These are phyloP conservation scores for Bromus sterilis DNA, from an alignment of 176 grass and related monocot species.

Conservation along the genomic window DNA sequence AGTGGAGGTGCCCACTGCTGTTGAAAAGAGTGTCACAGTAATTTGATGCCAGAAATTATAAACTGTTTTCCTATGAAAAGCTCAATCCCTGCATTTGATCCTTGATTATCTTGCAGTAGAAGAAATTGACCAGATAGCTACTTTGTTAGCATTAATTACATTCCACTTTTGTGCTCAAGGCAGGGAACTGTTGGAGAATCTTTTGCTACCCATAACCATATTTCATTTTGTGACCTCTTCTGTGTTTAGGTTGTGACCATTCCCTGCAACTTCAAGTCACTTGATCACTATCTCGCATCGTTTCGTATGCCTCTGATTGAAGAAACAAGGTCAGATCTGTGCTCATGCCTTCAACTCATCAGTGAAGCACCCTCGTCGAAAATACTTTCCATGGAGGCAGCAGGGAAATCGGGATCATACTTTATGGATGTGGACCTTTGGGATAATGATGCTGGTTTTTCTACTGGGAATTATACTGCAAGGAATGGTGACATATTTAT, in stretches of 20 bases:
- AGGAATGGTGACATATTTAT: conserved; percentile 59
- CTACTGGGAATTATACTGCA: conserved; percentile 27
- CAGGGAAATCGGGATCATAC: conserved; percentile 3
- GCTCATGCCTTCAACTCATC: conserved; percentile 40
- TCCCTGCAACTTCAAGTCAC: conserved; percentile 37
- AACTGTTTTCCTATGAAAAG: background rate
- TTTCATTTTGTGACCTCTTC: background rate
- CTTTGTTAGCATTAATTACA: background rate
- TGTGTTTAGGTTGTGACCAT: conserved; percentile 41
- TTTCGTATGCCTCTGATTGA: conserved; percentile 54
- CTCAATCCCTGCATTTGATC: background rate
- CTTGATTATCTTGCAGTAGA: background rate
- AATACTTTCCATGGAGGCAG: conserved; percentile 40
- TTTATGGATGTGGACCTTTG: conserved; percentile 46
- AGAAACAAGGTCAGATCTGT: conserved; percentile 52
- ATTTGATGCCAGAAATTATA: background rate
- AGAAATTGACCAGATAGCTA: background rate
- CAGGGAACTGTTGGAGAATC: background rate
- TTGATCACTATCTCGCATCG: conserved; percentile 37
- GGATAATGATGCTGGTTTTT: conserved; percentile 22
- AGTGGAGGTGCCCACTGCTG: background rate
- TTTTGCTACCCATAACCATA: background rate
- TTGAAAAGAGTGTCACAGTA: background rate
- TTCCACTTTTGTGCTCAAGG: background rate
- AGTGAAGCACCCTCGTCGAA: conserved; percentile 30